These are phyloP conservation scores for Neurospora africana DNA, from an alignment of 495 filamentous ascomycete species.

Conservation along the genomic window DNA sequence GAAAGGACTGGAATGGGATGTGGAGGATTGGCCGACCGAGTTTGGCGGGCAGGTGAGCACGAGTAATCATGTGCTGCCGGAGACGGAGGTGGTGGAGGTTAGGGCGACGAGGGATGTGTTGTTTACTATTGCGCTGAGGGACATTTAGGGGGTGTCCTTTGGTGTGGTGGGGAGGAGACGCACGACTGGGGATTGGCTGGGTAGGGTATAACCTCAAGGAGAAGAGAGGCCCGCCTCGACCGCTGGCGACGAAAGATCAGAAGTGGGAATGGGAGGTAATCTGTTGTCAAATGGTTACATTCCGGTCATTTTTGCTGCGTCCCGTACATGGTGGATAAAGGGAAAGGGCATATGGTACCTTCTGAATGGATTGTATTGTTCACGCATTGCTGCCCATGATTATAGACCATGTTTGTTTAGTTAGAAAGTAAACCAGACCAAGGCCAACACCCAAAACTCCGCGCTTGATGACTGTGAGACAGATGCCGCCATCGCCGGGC, in stretches of 20 bases:
- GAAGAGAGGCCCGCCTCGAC: neutral
- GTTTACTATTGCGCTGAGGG: conserved; percentile 70
- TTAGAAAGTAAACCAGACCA: neutral
- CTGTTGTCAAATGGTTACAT: neutral
- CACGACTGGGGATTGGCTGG: neutral
- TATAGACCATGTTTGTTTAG: neutral
- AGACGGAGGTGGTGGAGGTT: conserved; percentile 42
- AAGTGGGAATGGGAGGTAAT: neutral
- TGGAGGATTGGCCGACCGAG: conserved; percentile 64
- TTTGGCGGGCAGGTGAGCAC: conserved; percentile 84
- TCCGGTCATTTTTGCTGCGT: neutral
- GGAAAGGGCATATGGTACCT: neutral
- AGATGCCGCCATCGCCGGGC: neutral
- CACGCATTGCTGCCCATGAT: neutral
- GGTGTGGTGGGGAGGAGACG: neutral
- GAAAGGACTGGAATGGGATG: conserved; percentile 80
- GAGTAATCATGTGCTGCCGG: conserved; percentile 69
- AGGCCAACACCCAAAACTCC: neutral
- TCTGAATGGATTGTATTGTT: neutral
- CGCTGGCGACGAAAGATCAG: neutral
- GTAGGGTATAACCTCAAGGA: neutral
- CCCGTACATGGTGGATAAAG: neutral
- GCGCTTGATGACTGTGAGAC: neutral
- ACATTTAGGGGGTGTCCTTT: conserved; percentile 1
- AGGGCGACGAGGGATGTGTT: conserved; percentile 59